Conservation (phyloP, 1,139 yeast genomes). For the Torulaspora pretoriensis region DNA sequence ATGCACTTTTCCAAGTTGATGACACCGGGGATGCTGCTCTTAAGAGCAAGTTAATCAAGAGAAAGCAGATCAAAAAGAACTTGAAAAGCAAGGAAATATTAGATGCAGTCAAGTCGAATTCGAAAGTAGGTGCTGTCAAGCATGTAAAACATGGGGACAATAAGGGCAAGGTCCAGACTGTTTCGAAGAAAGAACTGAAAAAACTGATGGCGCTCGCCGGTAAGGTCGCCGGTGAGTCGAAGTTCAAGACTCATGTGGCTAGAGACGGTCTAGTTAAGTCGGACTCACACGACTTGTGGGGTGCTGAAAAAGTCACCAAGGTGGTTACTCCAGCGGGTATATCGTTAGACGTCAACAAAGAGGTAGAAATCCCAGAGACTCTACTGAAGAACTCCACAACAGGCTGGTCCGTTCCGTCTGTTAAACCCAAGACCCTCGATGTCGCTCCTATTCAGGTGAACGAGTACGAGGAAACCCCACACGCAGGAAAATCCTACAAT, state of each 20-base stretch:
- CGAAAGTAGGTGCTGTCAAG: slow-evolving; percentile 70
- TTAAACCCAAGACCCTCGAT: slow-evolving; percentile 54
- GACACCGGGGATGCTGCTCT: slow-evolving; percentile 53
- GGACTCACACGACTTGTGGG: slow-evolving; percentile 66
- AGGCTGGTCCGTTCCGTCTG: slow-evolving; percentile 51
- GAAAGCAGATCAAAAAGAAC: slow-evolving; percentile 43
- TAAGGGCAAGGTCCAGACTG: slow-evolving; percentile 53
- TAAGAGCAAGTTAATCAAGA: slow-evolving; percentile 42
- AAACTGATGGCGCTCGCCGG: slow-evolving; percentile 79
- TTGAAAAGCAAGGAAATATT: slow-evolving; percentile 73
- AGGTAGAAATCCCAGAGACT: slow-evolving; percentile 39
- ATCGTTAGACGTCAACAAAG: slow-evolving; percentile 23
- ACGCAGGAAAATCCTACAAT: slow-evolving; percentile 89
- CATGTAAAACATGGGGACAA: slow-evolving; percentile 35
- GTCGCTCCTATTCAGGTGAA: slow-evolving; percentile 50
- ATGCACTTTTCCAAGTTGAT: slow-evolving; percentile 68
- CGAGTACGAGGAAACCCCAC: slow-evolving; percentile 53
- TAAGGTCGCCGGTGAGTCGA: slow-evolving; percentile 54
- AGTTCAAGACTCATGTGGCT: slow-evolving; percentile 49
- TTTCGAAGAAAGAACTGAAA: slow-evolving; percentile 61
- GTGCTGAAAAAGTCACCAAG: slow-evolving; percentile 32
- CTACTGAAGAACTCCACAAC: slow-evolving; percentile 42
- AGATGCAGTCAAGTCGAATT: slow-evolving; percentile 50
- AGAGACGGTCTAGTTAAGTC: slow-evolving; percentile 59
- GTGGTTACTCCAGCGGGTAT: slow-evolving; percentile 33